phyloP scores from a whole-genome alignment of 768 basidiomycete genomes.

The Pholiota molesta region DNA sequence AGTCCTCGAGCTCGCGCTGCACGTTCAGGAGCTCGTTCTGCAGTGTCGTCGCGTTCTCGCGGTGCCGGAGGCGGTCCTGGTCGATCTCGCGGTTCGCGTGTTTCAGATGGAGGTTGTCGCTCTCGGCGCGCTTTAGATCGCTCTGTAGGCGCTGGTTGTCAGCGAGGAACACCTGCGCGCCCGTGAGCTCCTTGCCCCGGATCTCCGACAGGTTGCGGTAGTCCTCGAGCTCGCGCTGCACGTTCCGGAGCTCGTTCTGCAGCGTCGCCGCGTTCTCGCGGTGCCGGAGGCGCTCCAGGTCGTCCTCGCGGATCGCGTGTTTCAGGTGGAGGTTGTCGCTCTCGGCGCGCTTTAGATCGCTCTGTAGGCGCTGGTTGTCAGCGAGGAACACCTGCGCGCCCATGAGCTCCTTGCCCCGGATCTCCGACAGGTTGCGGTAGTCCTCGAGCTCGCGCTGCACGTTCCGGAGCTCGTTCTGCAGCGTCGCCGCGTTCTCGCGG shows the following conservation, averaged over 20 bases:
- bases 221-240: slow-evolving; percentile 17
- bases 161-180: slow-evolving; percentile 24
- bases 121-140: slow-evolving; percentile 16
- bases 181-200: slow-evolving; percentile 32
- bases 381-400: slow-evolving; percentile 25
- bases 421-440: slow-evolving; percentile 26
- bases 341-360: background rate
- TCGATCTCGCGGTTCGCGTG: background rate
- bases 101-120: slow-evolving; percentile 39
- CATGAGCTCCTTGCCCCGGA: slow-evolving; percentile 33
- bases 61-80: background rate
- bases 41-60: background rate
- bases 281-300: background rate
- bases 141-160: background rate
- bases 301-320: background rate
- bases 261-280: background rate
- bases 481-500: background rate
- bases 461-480: slow-evolving; percentile 15
- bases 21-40: slow-evolving; percentile 15
- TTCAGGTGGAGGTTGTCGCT: no score
- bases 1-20: slow-evolving; percentile 15
- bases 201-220: slow-evolving; percentile 28
- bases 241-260: slow-evolving; percentile 14
- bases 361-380: background rate
- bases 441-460: slow-evolving; percentile 17